Base-by-base conservation (phyloP, 306 rosid species). In the Lotus japonicus region DNA sequence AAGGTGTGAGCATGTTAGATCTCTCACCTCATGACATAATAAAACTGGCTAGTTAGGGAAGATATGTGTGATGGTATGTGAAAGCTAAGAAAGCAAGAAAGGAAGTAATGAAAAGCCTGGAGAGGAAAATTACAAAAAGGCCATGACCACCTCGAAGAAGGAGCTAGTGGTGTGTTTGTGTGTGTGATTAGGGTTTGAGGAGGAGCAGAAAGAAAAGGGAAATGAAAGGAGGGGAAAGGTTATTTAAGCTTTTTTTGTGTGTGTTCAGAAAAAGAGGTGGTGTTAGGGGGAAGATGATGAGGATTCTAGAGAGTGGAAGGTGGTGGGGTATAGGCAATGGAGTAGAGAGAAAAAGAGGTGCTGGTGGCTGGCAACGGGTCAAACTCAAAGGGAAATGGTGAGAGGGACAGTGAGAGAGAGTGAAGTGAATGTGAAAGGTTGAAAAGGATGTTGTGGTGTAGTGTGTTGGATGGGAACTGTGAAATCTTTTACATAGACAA, bases 321-420 rank as follows among this genome's bases (percentile, higher is more conserved):
- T 82, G 97, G 95, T 82, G 97, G 95, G 91, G 85, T 74, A 72
- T 69, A 80, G 73, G 82, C 80, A 71, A 76, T 82, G 78, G 75
- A 82, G 85, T 77, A 83, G 82, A 86, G 70, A 64, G 64, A 64
- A 84, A 60, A 38, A 75, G 80, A 26, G 81, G 35, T 71, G 82
- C 73, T 79, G 84, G 81, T 84, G 88, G 92, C 95, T 78, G 94
- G 91, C 96, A 76, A 82, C 72, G 87, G 94, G 98, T 92, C 98
- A 90, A 86, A 86, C 90, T 90, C 94, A 92, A 78, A 82, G 87
- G 75, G 84, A 84, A 31, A 78, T 79, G 79, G 84, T 61, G 79
- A 68, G 81, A 81, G 77, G 61, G 76, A 70, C 73, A 70, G 77
- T 31, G 31, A 26, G 4, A 23, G 77, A 55, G 79, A 42, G 53